Base-by-base conservation (phyloP, 2,329 filamentous ascomycete genomes). In the Chrysoporthe cubensis region DNA sequence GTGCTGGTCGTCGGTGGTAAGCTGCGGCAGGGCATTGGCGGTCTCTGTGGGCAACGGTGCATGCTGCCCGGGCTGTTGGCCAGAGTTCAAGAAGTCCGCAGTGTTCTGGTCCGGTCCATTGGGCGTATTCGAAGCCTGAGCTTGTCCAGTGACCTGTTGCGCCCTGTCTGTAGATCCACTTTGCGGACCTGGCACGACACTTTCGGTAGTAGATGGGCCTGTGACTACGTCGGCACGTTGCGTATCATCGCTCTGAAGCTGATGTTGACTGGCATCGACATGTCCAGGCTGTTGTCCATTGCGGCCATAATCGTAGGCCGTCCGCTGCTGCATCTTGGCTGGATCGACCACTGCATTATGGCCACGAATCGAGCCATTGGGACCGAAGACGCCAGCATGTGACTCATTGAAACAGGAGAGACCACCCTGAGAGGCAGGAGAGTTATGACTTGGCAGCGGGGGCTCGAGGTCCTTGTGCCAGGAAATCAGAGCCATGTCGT, bases 401-500 rank as follows among this genome's bases (percentile, higher is more conserved):
- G 68, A 73, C 5, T 70, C 69, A 48, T 64, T 65, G 66, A 76
- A 78, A 68, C 72, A 69, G 57, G 69, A 62, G 6, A 76, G 69
- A 5, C 72, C 77, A 1, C 75, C 77, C 14, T 74, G 70, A 3
- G 77, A 76, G 3, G 87, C 87, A 0, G 87, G 85, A 1, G 78
- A 80, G n/a, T 80, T 76, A 18, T 85, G 76, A 64, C 81, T 85
- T 4, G 89, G 89, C 7, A 91, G 75, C 0, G 86, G 82, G 1
- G 90, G 88, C 0, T 88, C 79, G 0, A 93, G 74, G 0, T 79
- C 78, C 69, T 88, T 88, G 71, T 90, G 82, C 91, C 91, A 95
- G 0, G 89, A 90, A 8, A 94, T 83, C 50, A 94, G 76, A 0
- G 90, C 90, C 71, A 89, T 89, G 71, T 95, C 92, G 74, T 93